Evolutionary conservation across 2,329 filamentous ascomycete species (phyloP).

Genomic region (Sporothrix dimorphospora): DNA sequence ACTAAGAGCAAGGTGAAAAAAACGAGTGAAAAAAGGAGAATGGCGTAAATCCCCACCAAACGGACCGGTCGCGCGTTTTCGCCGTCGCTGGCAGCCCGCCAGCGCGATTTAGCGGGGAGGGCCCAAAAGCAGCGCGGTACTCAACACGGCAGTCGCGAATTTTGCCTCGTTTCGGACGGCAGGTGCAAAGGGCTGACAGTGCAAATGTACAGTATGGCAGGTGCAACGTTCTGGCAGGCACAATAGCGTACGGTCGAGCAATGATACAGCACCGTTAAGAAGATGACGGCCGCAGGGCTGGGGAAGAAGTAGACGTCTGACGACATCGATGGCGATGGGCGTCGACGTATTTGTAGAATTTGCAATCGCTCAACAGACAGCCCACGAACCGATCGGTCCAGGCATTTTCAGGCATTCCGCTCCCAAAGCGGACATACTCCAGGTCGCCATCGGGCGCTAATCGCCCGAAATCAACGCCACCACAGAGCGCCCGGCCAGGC

Average conservation of each 20-base stretch:
- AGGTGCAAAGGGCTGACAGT: not conserved
- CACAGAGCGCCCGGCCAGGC: not conserved
- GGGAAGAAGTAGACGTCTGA: not conserved
- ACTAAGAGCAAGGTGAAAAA: not conserved
- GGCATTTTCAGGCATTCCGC: not conserved
- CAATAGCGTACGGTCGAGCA: too few species aligned
- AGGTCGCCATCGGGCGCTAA: constrained; percentile 3
- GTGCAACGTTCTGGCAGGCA: not conserved
- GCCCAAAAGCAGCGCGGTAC: not conserved
- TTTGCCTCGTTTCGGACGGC: not conserved
- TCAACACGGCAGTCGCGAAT: not conserved
- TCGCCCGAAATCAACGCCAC: not conserved
- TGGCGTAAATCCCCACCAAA: not conserved
- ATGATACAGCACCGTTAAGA: too few species aligned
- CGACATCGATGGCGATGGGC: not conserved
- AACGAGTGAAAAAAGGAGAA: not conserved
- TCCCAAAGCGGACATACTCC: not conserved
- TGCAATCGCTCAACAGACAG: not conserved
- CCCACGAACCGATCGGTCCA: constrained; percentile 1
- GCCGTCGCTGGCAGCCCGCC: not conserved
- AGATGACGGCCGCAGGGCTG: too few species aligned
- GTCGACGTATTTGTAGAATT: constrained; percentile 8
- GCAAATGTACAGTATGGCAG: not conserved
- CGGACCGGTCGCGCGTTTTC: too few species aligned
- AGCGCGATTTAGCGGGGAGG: not conserved